phyloP scores from a whole-genome alignment of 495 filamentous ascomycete genomes.

The Bombardia bombarda region DNA sequence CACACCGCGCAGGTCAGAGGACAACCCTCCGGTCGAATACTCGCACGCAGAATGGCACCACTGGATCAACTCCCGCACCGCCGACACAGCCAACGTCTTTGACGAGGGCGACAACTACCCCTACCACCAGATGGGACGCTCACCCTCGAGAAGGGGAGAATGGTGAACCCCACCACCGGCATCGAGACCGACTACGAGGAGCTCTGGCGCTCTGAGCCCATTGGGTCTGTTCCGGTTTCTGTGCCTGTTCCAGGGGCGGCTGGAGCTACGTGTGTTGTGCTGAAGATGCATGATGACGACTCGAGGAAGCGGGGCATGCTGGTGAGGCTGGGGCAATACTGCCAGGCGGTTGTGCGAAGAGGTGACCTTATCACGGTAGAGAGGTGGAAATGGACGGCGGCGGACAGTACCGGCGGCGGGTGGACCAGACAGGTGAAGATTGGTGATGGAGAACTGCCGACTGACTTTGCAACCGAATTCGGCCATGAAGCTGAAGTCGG shows the following conservation, averaged over 20 bases:
- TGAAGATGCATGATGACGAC: slow-evolving; percentile 22
- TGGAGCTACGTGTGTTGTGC: slow-evolving; percentile 19
- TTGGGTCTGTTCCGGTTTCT: slow-evolving; percentile 19
- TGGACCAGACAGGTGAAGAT: slow-evolving; percentile 14
- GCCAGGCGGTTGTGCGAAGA: slow-evolving; percentile 36
- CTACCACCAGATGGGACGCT: slow-evolving; percentile 25
- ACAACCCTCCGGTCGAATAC: neutral
- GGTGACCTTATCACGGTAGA: slow-evolving; percentile 31
- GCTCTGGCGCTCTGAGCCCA: slow-evolving; percentile 32
- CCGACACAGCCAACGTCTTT: slow-evolving; percentile 16
- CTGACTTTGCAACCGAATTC: slow-evolving; percentile 7
- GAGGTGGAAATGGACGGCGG: slow-evolving; percentile 27
- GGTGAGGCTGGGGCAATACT: slow-evolving; percentile 38
- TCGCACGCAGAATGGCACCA: slow-evolving; percentile 40
- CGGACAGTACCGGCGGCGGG: neutral
- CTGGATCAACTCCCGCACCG: slow-evolving; percentile 42
- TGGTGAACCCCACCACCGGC: slow-evolving; percentile 39
- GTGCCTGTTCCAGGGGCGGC: no score
- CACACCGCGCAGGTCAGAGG: neutral
- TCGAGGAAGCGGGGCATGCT: slow-evolving; percentile 31
- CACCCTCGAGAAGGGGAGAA: slow-evolving; percentile 41
- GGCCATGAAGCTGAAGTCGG: slow-evolving; percentile 3
- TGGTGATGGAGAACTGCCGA: slow-evolving; percentile 9
- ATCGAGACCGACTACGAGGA: slow-evolving; percentile 43
- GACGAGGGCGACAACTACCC: slow-evolving; percentile 47